phyloP scores from a whole-genome alignment of 805 yeast species.

The Millerozyma acaciae region DNA sequence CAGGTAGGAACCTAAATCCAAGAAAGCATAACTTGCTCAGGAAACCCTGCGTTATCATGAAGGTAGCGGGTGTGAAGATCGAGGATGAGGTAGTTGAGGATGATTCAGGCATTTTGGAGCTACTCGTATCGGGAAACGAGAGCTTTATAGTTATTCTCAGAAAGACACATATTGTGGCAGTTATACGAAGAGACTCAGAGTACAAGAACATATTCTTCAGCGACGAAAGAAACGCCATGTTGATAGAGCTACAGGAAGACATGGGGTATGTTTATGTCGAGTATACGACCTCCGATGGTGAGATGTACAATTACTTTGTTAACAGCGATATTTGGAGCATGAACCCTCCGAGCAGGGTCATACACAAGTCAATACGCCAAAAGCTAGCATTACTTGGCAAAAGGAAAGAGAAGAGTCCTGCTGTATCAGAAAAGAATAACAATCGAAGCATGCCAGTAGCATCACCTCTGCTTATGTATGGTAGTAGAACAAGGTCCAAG shows the following conservation, averaged over 20 bases:
- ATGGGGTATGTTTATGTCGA: conserved; percentile 11
- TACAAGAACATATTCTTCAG: conserved; percentile 5
- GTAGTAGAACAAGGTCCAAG: conserved; percentile 1
- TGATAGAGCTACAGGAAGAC: conserved; percentile 7
- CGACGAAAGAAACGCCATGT: conserved; percentile 6
- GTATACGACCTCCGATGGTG: conserved; percentile 7
- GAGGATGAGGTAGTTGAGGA: too few species aligned
- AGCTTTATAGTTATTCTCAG: conserved; percentile 7
- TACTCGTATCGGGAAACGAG: conserved; percentile 3
- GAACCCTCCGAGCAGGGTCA: conserved; percentile 1
- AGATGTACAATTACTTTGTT: conserved; percentile 6
- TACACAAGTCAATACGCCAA: neutral
- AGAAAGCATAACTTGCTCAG: too few species aligned
- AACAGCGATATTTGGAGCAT: conserved; percentile 7
- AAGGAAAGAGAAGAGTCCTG: too few species aligned
- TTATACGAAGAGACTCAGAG: conserved; percentile 5
- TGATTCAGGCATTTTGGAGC: too few species aligned
- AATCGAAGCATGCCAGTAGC: neutral
- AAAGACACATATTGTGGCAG: conserved; percentile 4
- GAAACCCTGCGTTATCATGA: too few species aligned
- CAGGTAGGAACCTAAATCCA: too few species aligned
- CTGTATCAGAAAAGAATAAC: neutral
- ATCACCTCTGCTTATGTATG: conserved; percentile 3
- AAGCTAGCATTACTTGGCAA: neutral
- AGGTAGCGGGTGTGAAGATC: too few species aligned